phyloP scores from a whole-genome alignment of 78 protist species.

The Diacronema lutheri region DNA sequence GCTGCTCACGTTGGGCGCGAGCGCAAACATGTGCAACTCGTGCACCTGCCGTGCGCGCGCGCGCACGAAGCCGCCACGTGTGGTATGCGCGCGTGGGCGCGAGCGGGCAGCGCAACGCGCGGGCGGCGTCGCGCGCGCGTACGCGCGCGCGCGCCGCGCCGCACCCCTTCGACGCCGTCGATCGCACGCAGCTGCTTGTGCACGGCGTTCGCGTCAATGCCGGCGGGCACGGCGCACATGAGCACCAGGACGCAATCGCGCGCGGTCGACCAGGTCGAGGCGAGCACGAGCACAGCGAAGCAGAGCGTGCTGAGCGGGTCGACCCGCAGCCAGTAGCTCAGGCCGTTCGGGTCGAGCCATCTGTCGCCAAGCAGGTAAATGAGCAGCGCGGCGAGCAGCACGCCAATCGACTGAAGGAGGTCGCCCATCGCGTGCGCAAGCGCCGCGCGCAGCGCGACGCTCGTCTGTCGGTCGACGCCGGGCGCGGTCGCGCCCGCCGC shows the following conservation, averaged over 20 bases:
- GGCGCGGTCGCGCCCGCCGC: no score
- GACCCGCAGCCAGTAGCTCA: conserved; percentile 57
- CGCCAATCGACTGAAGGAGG: conserved; percentile 73
- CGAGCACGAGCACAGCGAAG: conserved; percentile 66
- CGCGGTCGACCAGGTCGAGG: conserved; percentile 24
- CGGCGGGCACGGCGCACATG: conserved; percentile 50
- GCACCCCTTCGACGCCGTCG: neutral
- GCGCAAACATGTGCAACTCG: no score
- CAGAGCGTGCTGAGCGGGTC: conserved; percentile 75
- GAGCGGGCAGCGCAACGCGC: no score
- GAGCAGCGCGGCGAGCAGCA: conserved; percentile 58
- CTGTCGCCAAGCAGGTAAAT: conserved; percentile 55
- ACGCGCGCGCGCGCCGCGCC: no score
- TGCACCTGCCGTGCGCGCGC: no score
- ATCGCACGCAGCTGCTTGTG: conserved; percentile 49
- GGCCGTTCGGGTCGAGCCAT: conserved; percentile 1
- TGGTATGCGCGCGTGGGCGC: no score
- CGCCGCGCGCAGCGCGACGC: conserved; percentile 53
- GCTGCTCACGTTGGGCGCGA: no score
- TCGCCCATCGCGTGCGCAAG: conserved; percentile 80
- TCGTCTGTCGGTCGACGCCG: no score
- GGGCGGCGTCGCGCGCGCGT: no score
- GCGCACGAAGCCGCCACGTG: no score
- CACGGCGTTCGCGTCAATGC: conserved; percentile 30
- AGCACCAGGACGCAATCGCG: conserved; percentile 29